phyloP scores from a whole-genome alignment of 192 early-diverging fungal genomes.

The Spinellus fusiger region DNA sequence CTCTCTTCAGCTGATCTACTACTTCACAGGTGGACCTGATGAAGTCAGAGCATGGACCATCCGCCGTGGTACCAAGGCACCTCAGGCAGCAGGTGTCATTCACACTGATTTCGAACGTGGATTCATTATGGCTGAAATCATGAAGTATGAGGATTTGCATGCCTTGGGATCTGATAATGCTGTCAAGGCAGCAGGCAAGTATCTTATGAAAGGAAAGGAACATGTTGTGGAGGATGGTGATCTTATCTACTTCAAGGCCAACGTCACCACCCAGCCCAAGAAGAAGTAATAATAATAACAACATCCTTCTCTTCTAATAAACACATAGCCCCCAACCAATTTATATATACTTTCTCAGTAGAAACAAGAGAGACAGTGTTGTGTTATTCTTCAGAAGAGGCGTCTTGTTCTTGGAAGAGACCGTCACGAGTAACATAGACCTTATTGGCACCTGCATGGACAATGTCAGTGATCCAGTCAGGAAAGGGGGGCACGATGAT shows the following conservation, averaged over 20 bases:
- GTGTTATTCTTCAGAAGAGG: not conserved
- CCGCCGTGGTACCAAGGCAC: constrained; percentile 41
- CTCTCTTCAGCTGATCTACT: constrained; percentile 85
- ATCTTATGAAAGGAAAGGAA: constrained; percentile 86
- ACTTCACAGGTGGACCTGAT: constrained; percentile 86
- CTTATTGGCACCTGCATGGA: not conserved
- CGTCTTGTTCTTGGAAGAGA: not conserved
- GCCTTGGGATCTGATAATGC: constrained; percentile 78
- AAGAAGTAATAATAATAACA: constrained; percentile 17
- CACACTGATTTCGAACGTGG: constrained; percentile 81
- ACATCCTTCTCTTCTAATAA: not conserved
- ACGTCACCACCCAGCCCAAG: constrained; percentile 20
- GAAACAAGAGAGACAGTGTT: not conserved
- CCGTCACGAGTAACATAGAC: not conserved
- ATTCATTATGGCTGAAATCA: constrained; percentile 93
- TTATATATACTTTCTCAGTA: not conserved
- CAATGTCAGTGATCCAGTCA: not conserved
- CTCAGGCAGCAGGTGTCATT: constrained; percentile 90
- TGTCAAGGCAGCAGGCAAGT: constrained; percentile 90
- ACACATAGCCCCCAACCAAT: not conserved
- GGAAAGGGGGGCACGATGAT: not conserved
- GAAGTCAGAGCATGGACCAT: constrained; percentile 96
- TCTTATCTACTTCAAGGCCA: constrained; percentile 70
- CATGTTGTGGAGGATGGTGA: constrained; percentile 92
- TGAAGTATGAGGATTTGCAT: constrained; percentile 83